These are phyloP conservation scores for Spergularia marina DNA, from an alignment of 148 eudicot genomes.

Conservation along the genomic window DNA sequence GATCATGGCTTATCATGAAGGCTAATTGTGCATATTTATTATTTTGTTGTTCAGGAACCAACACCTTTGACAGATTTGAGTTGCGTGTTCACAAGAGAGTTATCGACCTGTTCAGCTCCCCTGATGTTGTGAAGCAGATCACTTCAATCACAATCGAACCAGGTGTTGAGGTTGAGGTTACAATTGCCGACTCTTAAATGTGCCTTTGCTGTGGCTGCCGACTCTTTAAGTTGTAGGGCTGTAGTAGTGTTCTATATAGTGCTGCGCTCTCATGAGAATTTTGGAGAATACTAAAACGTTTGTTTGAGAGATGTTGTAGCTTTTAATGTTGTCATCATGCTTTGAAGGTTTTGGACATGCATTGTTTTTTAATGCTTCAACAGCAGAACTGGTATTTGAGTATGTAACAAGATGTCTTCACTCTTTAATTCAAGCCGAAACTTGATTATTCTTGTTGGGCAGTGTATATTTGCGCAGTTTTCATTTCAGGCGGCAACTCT, in stretches of 20 bases:
- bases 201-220: neutral
- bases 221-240: conserved; percentile 11
- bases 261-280: conserved; percentile 20
- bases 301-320: conserved; percentile 20
- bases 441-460: no score
- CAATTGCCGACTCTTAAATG: conserved; percentile 63
- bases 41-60: conserved; percentile 45
- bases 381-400: conserved; percentile 15
- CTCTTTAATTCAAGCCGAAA: neutral
- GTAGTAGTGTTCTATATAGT: conserved; percentile 26
- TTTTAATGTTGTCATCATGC: conserved; percentile 12
- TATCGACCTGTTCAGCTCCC: conserved; percentile 78
- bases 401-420: neutral
- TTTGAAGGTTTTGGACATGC: conserved; percentile 22
- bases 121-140: conserved; percentile 81
- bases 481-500: no score
- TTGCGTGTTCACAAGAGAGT: conserved; percentile 83
- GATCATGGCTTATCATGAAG: no score
- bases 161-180: conserved; percentile 70
- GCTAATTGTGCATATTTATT: no score
- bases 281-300: conserved; percentile 25
- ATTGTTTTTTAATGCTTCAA: conserved; percentile 18
- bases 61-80: conserved; percentile 72
- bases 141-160: conserved; percentile 64
- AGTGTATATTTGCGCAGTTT: no score